Evolutionary conservation across 2,329 filamentous ascomycete species (phyloP).

Genomic region (Tolypocladium pustulatum): DNA sequence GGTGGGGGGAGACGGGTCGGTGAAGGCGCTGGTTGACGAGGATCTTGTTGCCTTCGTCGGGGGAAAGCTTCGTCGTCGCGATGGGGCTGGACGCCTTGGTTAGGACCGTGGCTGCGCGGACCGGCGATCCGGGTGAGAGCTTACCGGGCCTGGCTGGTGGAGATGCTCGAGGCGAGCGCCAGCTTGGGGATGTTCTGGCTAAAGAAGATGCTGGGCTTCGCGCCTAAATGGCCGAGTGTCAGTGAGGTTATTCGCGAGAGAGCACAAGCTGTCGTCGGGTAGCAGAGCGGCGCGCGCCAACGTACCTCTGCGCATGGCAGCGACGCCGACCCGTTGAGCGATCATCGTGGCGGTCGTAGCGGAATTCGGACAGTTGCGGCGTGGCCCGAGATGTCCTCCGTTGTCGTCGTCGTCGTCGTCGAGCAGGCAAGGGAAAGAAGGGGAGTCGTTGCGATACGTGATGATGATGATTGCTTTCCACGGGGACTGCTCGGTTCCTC

Average conservation of each 20-base stretch:
- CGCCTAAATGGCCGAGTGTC: constrained; percentile 17
- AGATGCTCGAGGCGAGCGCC: constrained; percentile 28
- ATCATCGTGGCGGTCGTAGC: constrained; percentile 32
- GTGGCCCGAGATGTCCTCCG: background rate
- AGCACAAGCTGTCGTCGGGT: background rate
- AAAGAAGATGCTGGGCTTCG: constrained; percentile 35
- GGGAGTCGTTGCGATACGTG: constrained; percentile 3
- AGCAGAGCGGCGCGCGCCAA: background rate
- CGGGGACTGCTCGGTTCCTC: constrained; percentile 29
- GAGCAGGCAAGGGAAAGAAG: background rate
- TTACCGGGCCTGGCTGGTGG: constrained; percentile 38
- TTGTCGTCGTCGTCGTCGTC: constrained; percentile 4
- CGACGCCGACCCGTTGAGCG: constrained; percentile 45
- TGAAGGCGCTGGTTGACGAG: constrained; percentile 71
- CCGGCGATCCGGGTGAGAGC: constrained; percentile 1
- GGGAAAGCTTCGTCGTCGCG: constrained; percentile 47
- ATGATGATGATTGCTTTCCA: constrained; percentile 11
- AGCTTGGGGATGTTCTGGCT: constrained; percentile 35
- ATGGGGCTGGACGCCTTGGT: constrained; percentile 29
- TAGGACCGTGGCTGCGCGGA: background rate
- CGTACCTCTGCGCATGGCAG: constrained; percentile 49
- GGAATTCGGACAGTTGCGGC: background rate
- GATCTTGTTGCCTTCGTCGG: constrained; percentile 46
- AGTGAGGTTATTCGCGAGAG: constrained; percentile 9
- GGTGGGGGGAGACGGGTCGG: constrained; percentile 77